These are phyloP conservation scores for Podila horticola DNA, from an alignment of 192 early-diverging fungal genomes.

Conservation along the genomic window DNA sequence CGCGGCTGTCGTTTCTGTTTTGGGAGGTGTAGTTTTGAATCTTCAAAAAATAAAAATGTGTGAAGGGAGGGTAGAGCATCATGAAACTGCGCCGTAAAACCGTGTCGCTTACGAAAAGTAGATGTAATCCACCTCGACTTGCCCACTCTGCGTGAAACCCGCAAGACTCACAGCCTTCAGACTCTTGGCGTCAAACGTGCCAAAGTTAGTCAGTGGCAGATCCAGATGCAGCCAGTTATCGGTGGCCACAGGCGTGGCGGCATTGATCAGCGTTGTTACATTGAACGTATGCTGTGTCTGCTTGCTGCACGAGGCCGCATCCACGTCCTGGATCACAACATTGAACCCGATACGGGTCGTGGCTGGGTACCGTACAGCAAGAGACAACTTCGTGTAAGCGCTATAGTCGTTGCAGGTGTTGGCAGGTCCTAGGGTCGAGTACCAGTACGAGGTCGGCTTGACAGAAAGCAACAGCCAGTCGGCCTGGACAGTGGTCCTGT, in stretches of 20 bases:
- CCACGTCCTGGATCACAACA: slow-evolving; percentile 2
- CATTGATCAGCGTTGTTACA: slow-evolving; percentile 8
- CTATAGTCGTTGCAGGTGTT: slow-evolving; percentile 28
- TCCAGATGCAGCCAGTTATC: slow-evolving; percentile 12
- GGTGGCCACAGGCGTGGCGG: neutral
- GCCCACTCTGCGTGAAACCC: neutral
- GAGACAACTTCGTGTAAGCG: neutral
- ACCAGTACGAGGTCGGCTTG: slow-evolving; percentile 16
- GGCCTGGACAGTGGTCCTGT: slow-evolving; percentile 1
- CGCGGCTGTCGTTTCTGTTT: no score
- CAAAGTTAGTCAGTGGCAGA: slow-evolving; percentile 4
- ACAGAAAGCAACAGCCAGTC: slow-evolving; percentile 22
- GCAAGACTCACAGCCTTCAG: neutral
- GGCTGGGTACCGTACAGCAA: slow-evolving; percentile 15
- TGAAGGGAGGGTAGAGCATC: no score
- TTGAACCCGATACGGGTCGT: slow-evolving; percentile 18
- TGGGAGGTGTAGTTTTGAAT: no score
- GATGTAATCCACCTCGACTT: neutral
- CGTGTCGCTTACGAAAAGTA: neutral
- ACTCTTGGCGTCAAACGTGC: neutral
- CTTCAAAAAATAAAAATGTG: no score
- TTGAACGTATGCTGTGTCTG: neutral
- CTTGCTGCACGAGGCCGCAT: neutral
- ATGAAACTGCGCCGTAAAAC: no score
- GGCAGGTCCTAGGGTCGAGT: slow-evolving; percentile 5